Base-by-base conservation (phyloP, 768 basidiomycete genomes). In the Strobilomyces confusus region DNA sequence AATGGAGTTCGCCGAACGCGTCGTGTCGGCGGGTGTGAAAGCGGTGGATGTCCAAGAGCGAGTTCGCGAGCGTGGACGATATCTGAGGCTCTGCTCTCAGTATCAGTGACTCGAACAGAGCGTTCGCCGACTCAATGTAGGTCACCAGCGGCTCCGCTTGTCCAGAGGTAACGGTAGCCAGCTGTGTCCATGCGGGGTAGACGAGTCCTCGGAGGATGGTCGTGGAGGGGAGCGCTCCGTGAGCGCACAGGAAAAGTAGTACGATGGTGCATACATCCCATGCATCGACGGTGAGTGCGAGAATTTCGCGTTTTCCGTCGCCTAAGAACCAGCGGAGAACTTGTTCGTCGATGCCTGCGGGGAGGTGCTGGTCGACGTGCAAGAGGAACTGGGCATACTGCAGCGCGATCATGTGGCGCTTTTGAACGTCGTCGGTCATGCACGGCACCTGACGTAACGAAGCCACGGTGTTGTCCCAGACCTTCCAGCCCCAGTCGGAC, bases 391-490 rank as follows among this genome's bases (percentile, higher is more conserved):
- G 71, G 5, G 81, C 86, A 62, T 90, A 92, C 46, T 82, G 78
- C 29, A 86, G 59, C 4, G 84, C 84, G 55, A 80, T 81, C 33
- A 72, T 70, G 46, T 76, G 73, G 22, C 80, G 79, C 23, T 70
- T 75, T 48, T 68, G 64, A 8, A 65, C 52, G 51, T 84, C 82
- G 5, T 73, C 60, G 15, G 76, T 76, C 74, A 86, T 79, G 41
- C 69, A 67, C 7, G 84, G 81, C 41, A 88, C 75, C 64, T 87
- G 85, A 40, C 84, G 86, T 41, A 92, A 73, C 48, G 84, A 85
- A 7, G 86, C 81, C 41, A 92, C 76, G 1, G 85, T 82, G 60
- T 88, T 91, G 64, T 91, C 88, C 89, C 89, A 92, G 19, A 87
- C 86, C 60, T 84, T 86, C 82, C 82, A 86, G 2, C 80, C 88